Evolutionary conservation across 495 filamentous ascomycete genomes (phyloP).

Genomic region (Neurospora sp.): DNA sequence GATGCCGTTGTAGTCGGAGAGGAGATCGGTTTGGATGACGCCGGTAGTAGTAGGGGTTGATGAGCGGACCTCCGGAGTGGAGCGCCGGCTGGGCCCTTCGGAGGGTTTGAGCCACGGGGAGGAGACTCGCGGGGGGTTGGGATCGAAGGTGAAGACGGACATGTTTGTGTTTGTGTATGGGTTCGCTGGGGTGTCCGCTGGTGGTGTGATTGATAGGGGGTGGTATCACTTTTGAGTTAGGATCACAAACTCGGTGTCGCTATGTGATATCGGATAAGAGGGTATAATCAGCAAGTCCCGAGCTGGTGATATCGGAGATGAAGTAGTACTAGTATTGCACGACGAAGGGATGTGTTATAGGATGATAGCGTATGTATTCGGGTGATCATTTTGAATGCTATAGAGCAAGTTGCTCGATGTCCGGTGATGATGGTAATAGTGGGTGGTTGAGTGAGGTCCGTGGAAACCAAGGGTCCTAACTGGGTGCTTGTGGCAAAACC

Average conservation of each 20-base stretch:
- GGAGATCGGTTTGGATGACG: constrained; percentile 35
- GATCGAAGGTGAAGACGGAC: constrained; percentile 95
- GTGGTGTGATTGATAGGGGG: background rate
- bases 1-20: constrained; percentile 56
- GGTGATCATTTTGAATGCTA: constrained; percentile 49
- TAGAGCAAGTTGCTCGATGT: constrained; percentile 6
- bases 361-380: constrained; percentile 35
- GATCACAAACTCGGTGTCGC: too few relatives aligned
- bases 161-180: constrained; percentile 32
- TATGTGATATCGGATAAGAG: background rate
- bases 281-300: background rate
- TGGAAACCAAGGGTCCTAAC: background rate
- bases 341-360: constrained; percentile 15
- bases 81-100: constrained; percentile 25
- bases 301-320: background rate
- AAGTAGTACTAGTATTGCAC: constrained; percentile 10
- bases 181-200: background rate
- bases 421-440: background rate
- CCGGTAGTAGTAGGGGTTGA: constrained; percentile 16
- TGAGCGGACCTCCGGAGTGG: constrained; percentile 16
- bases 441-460: background rate
- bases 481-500: background rate
- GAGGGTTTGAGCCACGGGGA: constrained; percentile 71
- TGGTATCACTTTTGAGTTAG: too few relatives aligned
- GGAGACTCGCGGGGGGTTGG: constrained; percentile 73